phyloP scores from a whole-genome alignment of 2,329 filamentous ascomycete species.

The Aspergillus novoparasiticus region DNA sequence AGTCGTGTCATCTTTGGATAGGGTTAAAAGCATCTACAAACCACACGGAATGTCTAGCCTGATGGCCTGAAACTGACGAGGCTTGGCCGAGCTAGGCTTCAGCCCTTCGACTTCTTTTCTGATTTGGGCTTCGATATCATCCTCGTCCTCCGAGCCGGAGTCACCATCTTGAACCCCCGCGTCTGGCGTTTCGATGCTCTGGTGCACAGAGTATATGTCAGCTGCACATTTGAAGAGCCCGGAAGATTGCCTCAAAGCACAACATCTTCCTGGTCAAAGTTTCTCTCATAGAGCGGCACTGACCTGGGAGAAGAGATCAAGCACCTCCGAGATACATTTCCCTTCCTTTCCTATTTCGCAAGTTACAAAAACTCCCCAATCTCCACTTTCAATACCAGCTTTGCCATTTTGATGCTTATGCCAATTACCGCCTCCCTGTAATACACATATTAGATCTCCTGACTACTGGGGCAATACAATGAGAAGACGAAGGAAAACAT shows the following conservation, averaged over 20 bases:
- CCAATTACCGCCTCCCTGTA: slow-evolving; percentile 35
- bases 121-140: slow-evolving; percentile 64
- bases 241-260: not conserved
- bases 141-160: slow-evolving; percentile 39
- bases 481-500: not conserved
- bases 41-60: slow-evolving; percentile 56
- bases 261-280: not conserved
- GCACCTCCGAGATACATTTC: slow-evolving; percentile 60
- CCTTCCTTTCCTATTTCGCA: slow-evolving; percentile 64
- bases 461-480: not conserved
- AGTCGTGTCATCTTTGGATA: slow-evolving; percentile 45
- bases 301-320: slow-evolving; percentile 61
- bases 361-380: slow-evolving; percentile 65
- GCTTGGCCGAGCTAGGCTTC: slow-evolving; percentile 48
- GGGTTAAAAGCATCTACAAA: slow-evolving; percentile 28
- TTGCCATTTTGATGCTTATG: slow-evolving; percentile 29
- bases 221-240: not conserved
- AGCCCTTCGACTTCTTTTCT: slow-evolving; percentile 59
- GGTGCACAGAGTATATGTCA: slow-evolving; percentile 7
- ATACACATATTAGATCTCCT: slow-evolving; percentile 8
- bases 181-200: slow-evolving; percentile 23
- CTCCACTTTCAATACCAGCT: slow-evolving; percentile 48
- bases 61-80: slow-evolving; percentile 55
- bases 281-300: slow-evolving; percentile 19
- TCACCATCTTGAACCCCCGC: slow-evolving; percentile 29